Percentiles rank a stretch among this genome's conserved stretches.
Evolutionary conservation across 371 early-diverging fungal genomes (phyloP).

Genomic region (Coelomomyces lativittatus): DNA sequence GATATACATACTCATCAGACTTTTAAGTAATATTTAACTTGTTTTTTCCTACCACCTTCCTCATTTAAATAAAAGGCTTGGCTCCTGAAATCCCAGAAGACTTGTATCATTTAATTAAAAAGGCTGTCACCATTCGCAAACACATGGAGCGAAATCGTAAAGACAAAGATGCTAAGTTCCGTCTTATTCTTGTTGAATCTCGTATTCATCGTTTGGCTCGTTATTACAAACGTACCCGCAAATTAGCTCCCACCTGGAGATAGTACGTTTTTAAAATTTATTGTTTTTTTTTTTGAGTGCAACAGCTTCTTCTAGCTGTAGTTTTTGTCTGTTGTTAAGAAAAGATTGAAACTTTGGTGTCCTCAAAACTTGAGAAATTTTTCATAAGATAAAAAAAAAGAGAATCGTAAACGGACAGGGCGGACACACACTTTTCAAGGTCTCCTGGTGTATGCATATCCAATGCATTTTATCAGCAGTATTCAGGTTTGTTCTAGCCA

Average conservation of each 20-base stretch:
- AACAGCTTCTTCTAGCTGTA: no score
- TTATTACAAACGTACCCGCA: constrained; percentile 97
- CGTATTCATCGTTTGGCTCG: constrained; percentile 97
- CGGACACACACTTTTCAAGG: not conserved
- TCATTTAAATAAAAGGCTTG: constrained; percentile 23
- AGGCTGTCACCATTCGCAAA: constrained; percentile 97
- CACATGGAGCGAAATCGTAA: constrained; percentile 98
- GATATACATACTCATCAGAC: constrained; percentile 12
- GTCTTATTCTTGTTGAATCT: constrained; percentile 95
- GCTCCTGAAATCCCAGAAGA: constrained; percentile 99
- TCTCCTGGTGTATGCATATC: not conserved
- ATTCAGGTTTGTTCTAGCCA: not conserved
- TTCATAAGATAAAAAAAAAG: not conserved
- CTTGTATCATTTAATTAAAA: constrained; percentile 97
- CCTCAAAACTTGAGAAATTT: not conserved
- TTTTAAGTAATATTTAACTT: not conserved
- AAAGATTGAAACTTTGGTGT: no score
- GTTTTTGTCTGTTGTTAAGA: no score
- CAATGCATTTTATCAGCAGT: not conserved
- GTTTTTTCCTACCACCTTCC: not conserved
- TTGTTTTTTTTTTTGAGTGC: no score
- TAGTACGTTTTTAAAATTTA: constrained; percentile 44
- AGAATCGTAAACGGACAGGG: not conserved
- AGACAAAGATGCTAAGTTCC: constrained; percentile 98
- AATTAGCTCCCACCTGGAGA: constrained; percentile 97